These are phyloP conservation scores for Hygrophorus pudorinus DNA, from an alignment of 768 basidiomycete species.

Conservation along the genomic window DNA sequence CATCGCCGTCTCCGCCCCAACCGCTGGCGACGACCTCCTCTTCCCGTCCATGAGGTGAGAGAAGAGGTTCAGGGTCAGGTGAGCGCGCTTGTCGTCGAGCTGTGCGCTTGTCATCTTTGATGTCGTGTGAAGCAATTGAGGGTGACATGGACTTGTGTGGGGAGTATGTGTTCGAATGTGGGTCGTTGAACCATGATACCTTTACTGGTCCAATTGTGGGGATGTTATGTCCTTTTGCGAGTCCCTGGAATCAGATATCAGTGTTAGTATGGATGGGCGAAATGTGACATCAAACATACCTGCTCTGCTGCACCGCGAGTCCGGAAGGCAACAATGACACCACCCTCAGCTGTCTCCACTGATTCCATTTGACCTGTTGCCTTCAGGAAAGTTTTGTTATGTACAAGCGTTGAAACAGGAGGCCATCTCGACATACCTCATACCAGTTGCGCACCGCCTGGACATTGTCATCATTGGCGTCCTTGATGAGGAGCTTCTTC, in stretches of 20 bases:
- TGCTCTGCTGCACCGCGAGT: constrained; percentile 69
- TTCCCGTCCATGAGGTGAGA: constrained; percentile 33
- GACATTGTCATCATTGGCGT: constrained; percentile 38
- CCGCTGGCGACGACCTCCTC: constrained; percentile 58
- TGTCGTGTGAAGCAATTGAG: constrained; percentile 6
- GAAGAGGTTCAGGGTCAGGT: constrained; percentile 18
- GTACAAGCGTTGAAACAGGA: neutral
- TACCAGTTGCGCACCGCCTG: constrained; percentile 75
- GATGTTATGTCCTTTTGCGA: constrained; percentile 62
- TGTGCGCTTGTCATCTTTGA: constrained; percentile 10
- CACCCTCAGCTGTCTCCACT: constrained; percentile 43
- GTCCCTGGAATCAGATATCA: constrained; percentile 34
- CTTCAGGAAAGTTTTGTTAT: constrained; percentile 25
- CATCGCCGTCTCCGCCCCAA: constrained; percentile 64
- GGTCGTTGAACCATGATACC: constrained; percentile 53
- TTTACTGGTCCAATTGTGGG: constrained; percentile 57
- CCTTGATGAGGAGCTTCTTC: constrained; percentile 68
- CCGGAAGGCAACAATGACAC: constrained; percentile 59
- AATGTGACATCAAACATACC: constrained; percentile 25
- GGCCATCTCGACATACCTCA: constrained; percentile 37
- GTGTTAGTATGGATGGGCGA: neutral
- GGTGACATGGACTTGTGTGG: constrained; percentile 12
- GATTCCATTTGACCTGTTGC: constrained; percentile 63
- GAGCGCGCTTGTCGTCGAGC: constrained; percentile 11
- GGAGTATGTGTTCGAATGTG: constrained; percentile 8